A percentile compares a stretch with the other conserved stretches of the same genome.
Evolutionary conservation across 805 yeast genomes (phyloP).

Genomic region (Metschnikowia continentalis): DNA sequence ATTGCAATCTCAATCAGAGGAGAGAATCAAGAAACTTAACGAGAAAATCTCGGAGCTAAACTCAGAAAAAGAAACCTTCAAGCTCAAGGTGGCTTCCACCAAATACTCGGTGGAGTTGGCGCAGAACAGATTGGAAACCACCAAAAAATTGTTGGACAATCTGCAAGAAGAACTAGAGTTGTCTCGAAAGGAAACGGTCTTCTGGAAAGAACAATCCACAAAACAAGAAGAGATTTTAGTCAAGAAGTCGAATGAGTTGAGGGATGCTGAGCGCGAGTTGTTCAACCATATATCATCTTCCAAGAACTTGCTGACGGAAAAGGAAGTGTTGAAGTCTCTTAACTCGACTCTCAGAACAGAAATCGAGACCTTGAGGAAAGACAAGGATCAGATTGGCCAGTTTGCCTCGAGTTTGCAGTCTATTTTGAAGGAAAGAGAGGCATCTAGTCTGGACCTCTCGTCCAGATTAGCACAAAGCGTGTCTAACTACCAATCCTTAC

Average conservation of each 20-base stretch:
- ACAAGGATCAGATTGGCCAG: slow-evolving; percentile 54
- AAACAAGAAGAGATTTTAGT: slow-evolving; percentile 36
- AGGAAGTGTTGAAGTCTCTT: slow-evolving; percentile 43
- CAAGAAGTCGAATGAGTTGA: slow-evolving; percentile 44
- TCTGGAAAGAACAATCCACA: slow-evolving; percentile 40
- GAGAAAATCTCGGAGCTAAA: slow-evolving; percentile 26
- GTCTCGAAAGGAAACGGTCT: slow-evolving; percentile 26
- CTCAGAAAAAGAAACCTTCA: slow-evolving; percentile 36
- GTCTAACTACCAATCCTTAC: slow-evolving; percentile 41
- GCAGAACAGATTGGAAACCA: slow-evolving; percentile 48
- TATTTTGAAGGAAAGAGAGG: slow-evolving; percentile 57
- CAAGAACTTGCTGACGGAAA: slow-evolving; percentile 52
- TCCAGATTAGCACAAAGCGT: slow-evolving; percentile 47
- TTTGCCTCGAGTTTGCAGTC: slow-evolving; percentile 59
- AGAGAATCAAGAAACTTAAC: slow-evolving; percentile 46
- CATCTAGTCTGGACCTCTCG: slow-evolving; percentile 45
- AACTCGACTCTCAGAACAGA: slow-evolving; percentile 52
- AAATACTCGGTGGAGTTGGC: slow-evolving; percentile 51
- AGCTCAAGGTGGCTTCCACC: slow-evolving; percentile 49
- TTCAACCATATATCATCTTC: slow-evolving; percentile 44
- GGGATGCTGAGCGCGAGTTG: slow-evolving; percentile 46
- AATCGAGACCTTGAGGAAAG: slow-evolving; percentile 49
- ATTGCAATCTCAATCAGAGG: slow-evolving; percentile 36
- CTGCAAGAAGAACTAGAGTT: slow-evolving; percentile 26
- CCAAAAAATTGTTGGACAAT: slow-evolving; percentile 31